phyloP scores from a whole-genome alignment of 345 rosid species.

The Psidium friedrichsthalianum region DNA sequence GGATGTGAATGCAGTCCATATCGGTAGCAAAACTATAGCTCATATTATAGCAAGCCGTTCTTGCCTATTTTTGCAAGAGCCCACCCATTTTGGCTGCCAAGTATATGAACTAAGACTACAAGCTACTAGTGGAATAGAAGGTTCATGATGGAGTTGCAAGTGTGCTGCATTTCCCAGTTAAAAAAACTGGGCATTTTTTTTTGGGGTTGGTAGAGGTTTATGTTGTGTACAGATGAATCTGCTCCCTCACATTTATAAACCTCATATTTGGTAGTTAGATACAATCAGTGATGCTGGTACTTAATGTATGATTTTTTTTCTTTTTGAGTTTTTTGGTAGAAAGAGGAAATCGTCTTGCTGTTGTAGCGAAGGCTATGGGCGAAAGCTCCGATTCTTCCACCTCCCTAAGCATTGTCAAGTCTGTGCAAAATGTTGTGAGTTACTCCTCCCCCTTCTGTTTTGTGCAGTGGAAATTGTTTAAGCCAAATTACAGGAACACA shows the following conservation, averaged over 20 bases:
- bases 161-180: neutral
- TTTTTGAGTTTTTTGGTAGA: constrained; percentile 18
- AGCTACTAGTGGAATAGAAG: neutral
- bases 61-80: neutral
- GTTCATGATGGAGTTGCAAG: neutral
- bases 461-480: neutral
- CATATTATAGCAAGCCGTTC: neutral
- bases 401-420: constrained; percentile 42
- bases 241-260: neutral
- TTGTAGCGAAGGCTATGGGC: constrained; percentile 44
- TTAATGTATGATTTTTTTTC: neutral
- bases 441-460: neutral
- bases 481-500: neutral
- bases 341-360: constrained; percentile 15
- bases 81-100: neutral
- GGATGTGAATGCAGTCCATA: neutral
- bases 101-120: neutral
- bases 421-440: constrained; percentile 66
- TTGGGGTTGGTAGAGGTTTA: neutral
- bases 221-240: neutral
- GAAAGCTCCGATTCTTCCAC: constrained; percentile 55
- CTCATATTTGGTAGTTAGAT: neutral
- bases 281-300: neutral
- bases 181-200: neutral
- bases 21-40: neutral